Percentiles rank a stretch among this genome's conserved stretches.
phyloP scores from a whole-genome alignment of 78 protist genomes.

The Thecamonas trahens region DNA sequence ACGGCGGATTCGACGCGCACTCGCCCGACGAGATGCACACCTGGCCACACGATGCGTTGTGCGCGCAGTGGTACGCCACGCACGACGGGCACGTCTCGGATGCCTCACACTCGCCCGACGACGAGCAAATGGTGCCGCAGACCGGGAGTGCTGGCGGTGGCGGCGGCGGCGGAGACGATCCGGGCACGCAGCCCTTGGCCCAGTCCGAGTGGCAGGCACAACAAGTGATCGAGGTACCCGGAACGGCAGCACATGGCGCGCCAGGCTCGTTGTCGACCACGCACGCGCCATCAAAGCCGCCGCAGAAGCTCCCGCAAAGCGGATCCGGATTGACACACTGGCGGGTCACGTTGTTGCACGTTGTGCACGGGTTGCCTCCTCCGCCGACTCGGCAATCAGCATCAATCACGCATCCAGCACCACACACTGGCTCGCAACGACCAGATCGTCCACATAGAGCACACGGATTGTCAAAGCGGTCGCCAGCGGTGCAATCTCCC shows the following conservation, averaged over 20 bases:
- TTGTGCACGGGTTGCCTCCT: neutral
- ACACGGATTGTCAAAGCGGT: neutral
- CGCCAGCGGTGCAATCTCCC: conserved; percentile 1
- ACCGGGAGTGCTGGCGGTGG: neutral
- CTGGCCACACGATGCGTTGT: neutral
- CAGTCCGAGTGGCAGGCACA: neutral
- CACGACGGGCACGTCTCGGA: neutral
- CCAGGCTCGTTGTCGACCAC: neutral
- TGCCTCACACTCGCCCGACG: neutral
- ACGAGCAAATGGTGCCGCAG: neutral
- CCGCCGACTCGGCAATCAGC: neutral
- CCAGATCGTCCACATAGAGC: neutral
- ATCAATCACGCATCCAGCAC: neutral
- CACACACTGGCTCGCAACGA: conserved; percentile 4
- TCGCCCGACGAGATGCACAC: neutral
- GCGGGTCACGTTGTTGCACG: neutral
- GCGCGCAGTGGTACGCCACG: neutral
- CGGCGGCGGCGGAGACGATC: too few relatives aligned
- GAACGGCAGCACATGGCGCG: neutral
- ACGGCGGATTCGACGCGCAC: neutral
- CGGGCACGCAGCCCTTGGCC: neutral
- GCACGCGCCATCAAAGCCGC: neutral
- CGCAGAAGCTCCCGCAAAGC: neutral
- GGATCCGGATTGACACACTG: neutral
- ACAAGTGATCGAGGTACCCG: neutral